Evolutionary conservation across 202 grass and related monocot species (phyloP).

Genomic region (Panicum virgatum): DNA sequence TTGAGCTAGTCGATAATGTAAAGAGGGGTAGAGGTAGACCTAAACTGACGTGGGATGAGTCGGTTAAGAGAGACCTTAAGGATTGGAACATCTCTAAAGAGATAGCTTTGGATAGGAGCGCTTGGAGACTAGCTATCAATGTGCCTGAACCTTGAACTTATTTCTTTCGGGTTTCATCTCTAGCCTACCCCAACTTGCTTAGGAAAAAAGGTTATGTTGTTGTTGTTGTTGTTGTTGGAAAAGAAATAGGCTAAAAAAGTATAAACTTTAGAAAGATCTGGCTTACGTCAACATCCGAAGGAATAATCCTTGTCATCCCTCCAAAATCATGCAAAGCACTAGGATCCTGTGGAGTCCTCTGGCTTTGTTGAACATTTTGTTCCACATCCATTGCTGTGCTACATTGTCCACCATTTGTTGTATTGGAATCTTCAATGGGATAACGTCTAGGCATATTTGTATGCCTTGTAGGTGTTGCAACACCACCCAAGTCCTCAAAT

Average conservation of each 20-base stretch:
- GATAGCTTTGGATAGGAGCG: too few relatives aligned
- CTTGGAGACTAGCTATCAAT: too few relatives aligned
- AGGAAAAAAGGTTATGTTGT: too few relatives aligned
- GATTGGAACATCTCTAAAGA: too few relatives aligned
- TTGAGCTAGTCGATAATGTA: too few relatives aligned
- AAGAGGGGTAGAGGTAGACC: too few relatives aligned
- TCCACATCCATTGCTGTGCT: conserved; percentile 32
- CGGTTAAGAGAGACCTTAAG: too few relatives aligned
- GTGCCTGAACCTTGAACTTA: too few relatives aligned
- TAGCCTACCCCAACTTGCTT: too few relatives aligned
- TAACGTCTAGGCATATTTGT: conserved; percentile 23
- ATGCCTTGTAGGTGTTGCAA: conserved; percentile 46
- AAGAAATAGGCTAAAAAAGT: background rate
- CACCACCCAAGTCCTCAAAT: conserved; percentile 74
- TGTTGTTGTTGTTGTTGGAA: too few relatives aligned
- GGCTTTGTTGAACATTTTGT: conserved; percentile 42
- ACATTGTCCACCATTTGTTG: conserved; percentile 30
- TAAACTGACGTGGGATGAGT: too few relatives aligned
- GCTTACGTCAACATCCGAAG: conserved; percentile 85
- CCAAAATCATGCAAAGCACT: conserved; percentile 58
- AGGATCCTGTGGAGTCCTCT: conserved; percentile 39
- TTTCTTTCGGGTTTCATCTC: too few relatives aligned
- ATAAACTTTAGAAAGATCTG: background rate
- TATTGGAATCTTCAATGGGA: conserved; percentile 32
- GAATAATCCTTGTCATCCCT: conserved; percentile 78